Evolutionary conservation across 352 stramenopile genomes (phyloP).

Genomic region (Phytophthora fragariae): DNA sequence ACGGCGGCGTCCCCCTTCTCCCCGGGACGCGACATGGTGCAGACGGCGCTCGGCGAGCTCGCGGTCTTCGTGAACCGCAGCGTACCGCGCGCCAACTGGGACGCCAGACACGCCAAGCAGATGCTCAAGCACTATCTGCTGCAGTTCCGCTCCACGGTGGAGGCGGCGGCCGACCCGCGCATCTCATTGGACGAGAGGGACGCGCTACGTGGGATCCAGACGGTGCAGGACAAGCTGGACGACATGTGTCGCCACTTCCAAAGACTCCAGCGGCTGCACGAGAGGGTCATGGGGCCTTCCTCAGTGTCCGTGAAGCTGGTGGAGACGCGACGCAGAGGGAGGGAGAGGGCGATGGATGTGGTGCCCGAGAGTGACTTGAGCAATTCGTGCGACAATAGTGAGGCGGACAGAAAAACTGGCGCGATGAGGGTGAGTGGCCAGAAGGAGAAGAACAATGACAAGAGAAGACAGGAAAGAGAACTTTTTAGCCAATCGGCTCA

Average conservation of each 20-base stretch:
- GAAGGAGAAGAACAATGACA: neutral
- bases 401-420: slow-evolving; percentile 3
- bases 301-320: slow-evolving; percentile 12
- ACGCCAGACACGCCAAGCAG: slow-evolving; percentile 5
- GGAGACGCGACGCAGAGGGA: slow-evolving; percentile 5
- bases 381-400: slow-evolving; percentile 24
- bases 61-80: slow-evolving; percentile 22
- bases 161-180: neutral
- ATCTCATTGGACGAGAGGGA: slow-evolving; percentile 16
- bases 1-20: slow-evolving; percentile 13
- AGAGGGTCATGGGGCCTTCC: neutral
- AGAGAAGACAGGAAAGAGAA: neutral
- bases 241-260: slow-evolving; percentile 21
- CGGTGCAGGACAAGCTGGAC: slow-evolving; percentile 23
- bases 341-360: slow-evolving; percentile 10
- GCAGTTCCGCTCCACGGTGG: slow-evolving; percentile 11
- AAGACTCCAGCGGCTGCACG: slow-evolving; percentile 18
- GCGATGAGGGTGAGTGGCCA: neutral
- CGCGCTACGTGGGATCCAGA: slow-evolving; percentile 2
- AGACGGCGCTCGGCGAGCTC: slow-evolving; percentile 11
- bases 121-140: slow-evolving; percentile 26
- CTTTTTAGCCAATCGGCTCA: neutral
- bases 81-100: slow-evolving; percentile 5
- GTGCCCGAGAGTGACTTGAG: slow-evolving; percentile 24
- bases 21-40: slow-evolving; percentile 7